Conservation (phyloP, 2,329 filamentous ascomycete species). For the Rhynchosporium graminicola region DNA sequence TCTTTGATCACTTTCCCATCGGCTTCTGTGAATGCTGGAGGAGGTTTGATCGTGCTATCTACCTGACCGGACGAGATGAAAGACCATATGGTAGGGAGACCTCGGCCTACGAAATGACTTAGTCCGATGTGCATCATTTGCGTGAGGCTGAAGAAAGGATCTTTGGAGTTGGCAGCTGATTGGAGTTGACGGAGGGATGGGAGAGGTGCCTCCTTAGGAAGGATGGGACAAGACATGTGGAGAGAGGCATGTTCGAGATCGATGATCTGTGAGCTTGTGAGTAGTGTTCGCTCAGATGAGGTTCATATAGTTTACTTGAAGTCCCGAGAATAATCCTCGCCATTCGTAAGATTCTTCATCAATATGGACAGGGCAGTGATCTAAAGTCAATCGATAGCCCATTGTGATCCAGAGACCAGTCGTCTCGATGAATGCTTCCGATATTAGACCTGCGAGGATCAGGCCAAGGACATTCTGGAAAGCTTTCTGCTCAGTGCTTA, state of each 20-base stretch:
- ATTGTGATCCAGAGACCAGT: constrained; percentile 49
- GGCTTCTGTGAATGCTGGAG: constrained; percentile 42
- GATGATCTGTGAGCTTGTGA: constrained; percentile 42
- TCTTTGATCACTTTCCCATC: constrained; percentile 47
- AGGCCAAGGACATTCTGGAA: constrained; percentile 48
- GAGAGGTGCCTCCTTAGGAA: constrained; percentile 44
- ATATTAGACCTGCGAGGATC: constrained; percentile 45
- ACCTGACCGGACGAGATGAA: constrained; percentile 40
- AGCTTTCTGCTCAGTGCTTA: constrained; percentile 43
- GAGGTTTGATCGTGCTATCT: constrained; percentile 26
- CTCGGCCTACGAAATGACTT: constrained; percentile 46
- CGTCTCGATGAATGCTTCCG: constrained; percentile 46
- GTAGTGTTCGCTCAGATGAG: neutral
- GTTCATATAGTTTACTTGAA: constrained; percentile 29
- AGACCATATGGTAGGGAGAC: constrained; percentile 48
- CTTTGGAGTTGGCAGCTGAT: constrained; percentile 42
- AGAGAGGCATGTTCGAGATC: constrained; percentile 49
- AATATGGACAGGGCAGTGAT: constrained; percentile 45
- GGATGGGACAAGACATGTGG: constrained; percentile 45
- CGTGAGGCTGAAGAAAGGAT: constrained; percentile 46
- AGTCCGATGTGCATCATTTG: constrained; percentile 49
- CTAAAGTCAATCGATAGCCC: constrained; percentile 45
- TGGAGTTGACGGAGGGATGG: constrained; percentile 41
- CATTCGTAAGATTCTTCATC: constrained; percentile 45
- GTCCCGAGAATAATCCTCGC: constrained; percentile 44